Evolutionary conservation across 2,329 filamentous ascomycete genomes (phyloP).

Genomic region (Tolypocladium paradoxum): DNA sequence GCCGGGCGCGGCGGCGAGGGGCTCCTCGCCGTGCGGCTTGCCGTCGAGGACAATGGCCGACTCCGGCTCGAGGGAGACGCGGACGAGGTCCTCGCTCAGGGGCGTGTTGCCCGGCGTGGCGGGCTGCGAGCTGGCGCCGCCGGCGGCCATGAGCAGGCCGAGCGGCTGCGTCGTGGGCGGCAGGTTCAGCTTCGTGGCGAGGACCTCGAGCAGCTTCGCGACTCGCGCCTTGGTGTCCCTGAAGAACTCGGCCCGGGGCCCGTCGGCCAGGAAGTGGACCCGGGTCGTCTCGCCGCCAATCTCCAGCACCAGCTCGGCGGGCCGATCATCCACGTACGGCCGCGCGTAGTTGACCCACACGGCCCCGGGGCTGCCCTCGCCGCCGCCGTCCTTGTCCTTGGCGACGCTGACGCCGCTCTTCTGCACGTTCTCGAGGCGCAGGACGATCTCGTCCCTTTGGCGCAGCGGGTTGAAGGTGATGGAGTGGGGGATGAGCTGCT

Average conservation of each 20-base stretch:
- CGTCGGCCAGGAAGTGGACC: constrained; percentile 33
- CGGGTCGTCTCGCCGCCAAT: constrained; percentile 57
- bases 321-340: constrained; percentile 69
- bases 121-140: constrained; percentile 50
- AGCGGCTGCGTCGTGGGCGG: constrained; percentile 48
- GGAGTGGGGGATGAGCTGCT: constrained; percentile 68
- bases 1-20: constrained; percentile 16
- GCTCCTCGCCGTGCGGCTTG: constrained; percentile 25
- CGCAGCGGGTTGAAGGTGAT: constrained; percentile 66
- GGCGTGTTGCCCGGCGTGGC: constrained; percentile 59
- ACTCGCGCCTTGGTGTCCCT: constrained; percentile 60
- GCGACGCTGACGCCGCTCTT: constrained; percentile 69
- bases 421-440: constrained; percentile 78
- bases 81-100: constrained; percentile 59
- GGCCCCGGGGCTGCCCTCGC: constrained; percentile 17
- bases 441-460: constrained; percentile 60
- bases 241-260: constrained; percentile 58
- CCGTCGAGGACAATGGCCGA: constrained; percentile 51
- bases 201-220: constrained; percentile 63
- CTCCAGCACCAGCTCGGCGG: constrained; percentile 69
- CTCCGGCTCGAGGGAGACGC: constrained; percentile 50
- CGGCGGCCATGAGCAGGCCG: constrained; percentile 55
- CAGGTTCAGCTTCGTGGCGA: constrained; percentile 70
- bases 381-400: constrained; percentile 25
- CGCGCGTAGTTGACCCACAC: constrained; percentile 68